These are phyloP conservation scores for Symbiotaphrina buchneri DNA, from an alignment of 495 filamentous ascomycete genomes.

Conservation along the genomic window DNA sequence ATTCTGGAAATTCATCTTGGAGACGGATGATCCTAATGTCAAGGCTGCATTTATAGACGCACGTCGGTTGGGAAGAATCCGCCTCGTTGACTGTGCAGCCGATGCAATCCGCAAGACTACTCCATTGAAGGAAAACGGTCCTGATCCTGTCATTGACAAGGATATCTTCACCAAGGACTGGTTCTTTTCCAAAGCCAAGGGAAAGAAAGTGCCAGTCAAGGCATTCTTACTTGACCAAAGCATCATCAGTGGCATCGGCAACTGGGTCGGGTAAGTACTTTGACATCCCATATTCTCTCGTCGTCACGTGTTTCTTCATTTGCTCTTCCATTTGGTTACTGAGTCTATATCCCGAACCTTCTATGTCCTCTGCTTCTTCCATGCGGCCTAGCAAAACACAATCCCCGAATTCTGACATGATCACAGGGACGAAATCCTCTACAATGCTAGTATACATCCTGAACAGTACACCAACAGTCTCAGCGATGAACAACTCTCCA, in stretches of 20 bases:
- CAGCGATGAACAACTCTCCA: constrained; percentile 40
- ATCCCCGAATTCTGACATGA: constrained; percentile 5
- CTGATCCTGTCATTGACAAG: constrained; percentile 74
- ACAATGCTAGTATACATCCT: constrained; percentile 69
- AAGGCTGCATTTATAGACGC: constrained; percentile 72
- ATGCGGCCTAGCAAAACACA: background rate
- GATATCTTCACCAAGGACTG: constrained; percentile 51
- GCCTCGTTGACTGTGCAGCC: constrained; percentile 60
- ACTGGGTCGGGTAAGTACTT: constrained; percentile 65
- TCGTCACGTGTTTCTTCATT: too few relatives aligned
- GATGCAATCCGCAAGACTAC: constrained; percentile 50
- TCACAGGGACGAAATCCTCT: constrained; percentile 63
- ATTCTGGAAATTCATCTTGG: constrained; percentile 67
- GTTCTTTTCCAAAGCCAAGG: constrained; percentile 40
- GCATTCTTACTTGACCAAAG: constrained; percentile 69
- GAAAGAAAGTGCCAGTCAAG: constrained; percentile 67
- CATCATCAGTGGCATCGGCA: constrained; percentile 84
- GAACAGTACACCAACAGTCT: constrained; percentile 83
- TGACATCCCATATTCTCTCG: background rate
- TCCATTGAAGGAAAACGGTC: constrained; percentile 76
- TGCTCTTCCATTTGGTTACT: too few relatives aligned
- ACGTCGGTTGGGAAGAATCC: constrained; percentile 52
- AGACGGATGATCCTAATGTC: constrained; percentile 33
- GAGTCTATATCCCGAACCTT: too few relatives aligned
- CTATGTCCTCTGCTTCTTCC: too few relatives aligned